Conservation (phyloP, 164 flowering plant genomes). For the Sedum album region DNA sequence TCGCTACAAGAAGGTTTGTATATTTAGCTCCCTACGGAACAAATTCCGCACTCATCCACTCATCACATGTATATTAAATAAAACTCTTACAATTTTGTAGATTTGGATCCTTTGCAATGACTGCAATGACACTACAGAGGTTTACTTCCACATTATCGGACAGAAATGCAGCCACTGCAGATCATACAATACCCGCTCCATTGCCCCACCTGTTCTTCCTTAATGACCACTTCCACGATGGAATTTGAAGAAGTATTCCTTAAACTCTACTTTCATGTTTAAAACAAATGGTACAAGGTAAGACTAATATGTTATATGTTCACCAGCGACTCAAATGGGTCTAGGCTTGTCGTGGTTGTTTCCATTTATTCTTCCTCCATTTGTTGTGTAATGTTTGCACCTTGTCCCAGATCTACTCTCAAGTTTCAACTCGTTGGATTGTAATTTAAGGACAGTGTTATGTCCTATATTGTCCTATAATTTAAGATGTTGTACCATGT, state of each 20-base stretch:
- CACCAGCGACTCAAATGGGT: neutral
- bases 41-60: too few species aligned
- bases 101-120: constrained; percentile 94
- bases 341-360: neutral
- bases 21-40: constrained; percentile 10
- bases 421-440: neutral
- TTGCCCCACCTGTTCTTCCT: constrained; percentile 68
- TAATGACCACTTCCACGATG: constrained; percentile 17
- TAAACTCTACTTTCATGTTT: neutral
- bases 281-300: neutral
- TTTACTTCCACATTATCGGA: constrained; percentile 66
- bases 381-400: neutral
- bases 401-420: neutral
- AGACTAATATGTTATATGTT: neutral
- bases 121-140: constrained; percentile 82
- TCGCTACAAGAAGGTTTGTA: constrained; percentile 59
- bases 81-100: constrained; percentile 30
- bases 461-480: too few species aligned
- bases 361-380: neutral
- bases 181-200: constrained; percentile 73
- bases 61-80: neutral
- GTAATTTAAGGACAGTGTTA: too few species aligned
- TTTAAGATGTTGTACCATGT: too few species aligned
- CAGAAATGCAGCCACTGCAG: constrained; percentile 79
- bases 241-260: neutral